Conservation (phyloP, 2,329 filamentous ascomycete species). For the Penicillium digitatum region DNA sequence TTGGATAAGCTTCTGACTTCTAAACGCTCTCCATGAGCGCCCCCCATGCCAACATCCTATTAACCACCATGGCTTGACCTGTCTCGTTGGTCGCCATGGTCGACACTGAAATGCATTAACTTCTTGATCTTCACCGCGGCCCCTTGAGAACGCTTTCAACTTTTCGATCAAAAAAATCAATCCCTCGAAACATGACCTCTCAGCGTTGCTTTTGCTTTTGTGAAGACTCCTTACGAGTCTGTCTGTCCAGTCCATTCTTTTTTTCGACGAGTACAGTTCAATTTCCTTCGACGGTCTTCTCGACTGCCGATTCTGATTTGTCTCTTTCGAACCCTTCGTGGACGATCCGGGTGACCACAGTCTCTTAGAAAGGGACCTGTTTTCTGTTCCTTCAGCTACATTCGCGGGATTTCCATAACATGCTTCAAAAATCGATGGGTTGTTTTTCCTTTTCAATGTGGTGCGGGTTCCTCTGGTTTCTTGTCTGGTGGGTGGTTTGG, state of each 20-base stretch:
- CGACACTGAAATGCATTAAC: not conserved
- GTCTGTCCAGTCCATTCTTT: slow-evolving; percentile 9
- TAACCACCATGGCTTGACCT: slow-evolving; percentile 1
- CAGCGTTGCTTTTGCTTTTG: slow-evolving; percentile 3
- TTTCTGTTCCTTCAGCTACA: slow-evolving; percentile 4
- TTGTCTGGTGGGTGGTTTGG: not conserved
- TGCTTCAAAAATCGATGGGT: not conserved
- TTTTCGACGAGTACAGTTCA: not conserved
- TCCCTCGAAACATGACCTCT: not conserved
- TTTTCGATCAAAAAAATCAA: slow-evolving; percentile 1
- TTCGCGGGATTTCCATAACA: not conserved
- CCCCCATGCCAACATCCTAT: not conserved
- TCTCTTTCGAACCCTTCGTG: slow-evolving; percentile 6
- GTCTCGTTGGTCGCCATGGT: not conserved
- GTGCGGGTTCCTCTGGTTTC: not conserved
- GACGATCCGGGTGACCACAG: slow-evolving; percentile 4
- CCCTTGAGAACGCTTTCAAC: slow-evolving; percentile 5
- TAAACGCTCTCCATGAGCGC: not conserved
- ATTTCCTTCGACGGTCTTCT: not conserved
- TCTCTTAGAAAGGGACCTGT: not conserved
- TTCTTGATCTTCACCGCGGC: not conserved
- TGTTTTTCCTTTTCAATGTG: not conserved
- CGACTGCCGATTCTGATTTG: not conserved
- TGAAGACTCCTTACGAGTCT: slow-evolving; percentile 2
- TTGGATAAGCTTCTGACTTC: slow-evolving; percentile 1